Percentiles rank a stretch among this genome's conserved stretches.
phyloP scores from a whole-genome alignment of 2,329 filamentous ascomycete genomes.

The Cryphonectria naterciae region DNA sequence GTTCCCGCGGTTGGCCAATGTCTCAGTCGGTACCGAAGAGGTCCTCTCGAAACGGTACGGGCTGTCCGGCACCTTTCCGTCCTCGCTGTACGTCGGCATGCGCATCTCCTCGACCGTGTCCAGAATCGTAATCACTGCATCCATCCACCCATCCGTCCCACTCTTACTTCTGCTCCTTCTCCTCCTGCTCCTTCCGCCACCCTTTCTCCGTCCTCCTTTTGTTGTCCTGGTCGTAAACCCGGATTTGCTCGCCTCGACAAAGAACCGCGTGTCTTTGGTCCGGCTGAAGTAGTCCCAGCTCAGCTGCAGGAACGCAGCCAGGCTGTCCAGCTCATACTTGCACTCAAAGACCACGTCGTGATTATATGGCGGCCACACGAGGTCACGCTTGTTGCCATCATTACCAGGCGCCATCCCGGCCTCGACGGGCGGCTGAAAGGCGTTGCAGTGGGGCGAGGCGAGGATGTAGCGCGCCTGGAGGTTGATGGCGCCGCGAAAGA shows the following conservation, averaged over 20 bases:
- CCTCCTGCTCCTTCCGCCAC: not conserved
- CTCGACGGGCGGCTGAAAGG: constrained; percentile 76
- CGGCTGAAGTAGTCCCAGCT: constrained; percentile 72
- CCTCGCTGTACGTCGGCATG: constrained; percentile 65
- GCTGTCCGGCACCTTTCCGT: constrained; percentile 55
- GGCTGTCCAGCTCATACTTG: constrained; percentile 83
- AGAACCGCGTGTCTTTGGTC: constrained; percentile 69
- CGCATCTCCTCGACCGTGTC: constrained; percentile 66
- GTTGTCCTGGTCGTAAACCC: not conserved
- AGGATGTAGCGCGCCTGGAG: constrained; percentile 65
- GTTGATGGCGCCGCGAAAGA: constrained; percentile 68
- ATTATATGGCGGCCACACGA: constrained; percentile 51
- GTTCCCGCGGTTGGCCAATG: constrained; percentile 66
- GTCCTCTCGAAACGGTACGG: constrained; percentile 73
- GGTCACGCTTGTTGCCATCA: constrained; percentile 27
- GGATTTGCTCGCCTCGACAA: constrained; percentile 55
- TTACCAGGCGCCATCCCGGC: constrained; percentile 53
- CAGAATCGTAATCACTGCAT: constrained; percentile 67
- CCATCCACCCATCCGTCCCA: constrained; percentile 55
- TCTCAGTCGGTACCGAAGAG: constrained; percentile 72
- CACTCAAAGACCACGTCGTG: constrained; percentile 75
- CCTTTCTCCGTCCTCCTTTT: not conserved
- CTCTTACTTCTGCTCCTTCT: not conserved
- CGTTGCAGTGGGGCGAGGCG: constrained; percentile 77
- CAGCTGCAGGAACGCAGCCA: constrained; percentile 75